Evolutionary conservation across 768 basidiomycete genomes (phyloP).

Genomic region (Floccularia luteovirens): DNA sequence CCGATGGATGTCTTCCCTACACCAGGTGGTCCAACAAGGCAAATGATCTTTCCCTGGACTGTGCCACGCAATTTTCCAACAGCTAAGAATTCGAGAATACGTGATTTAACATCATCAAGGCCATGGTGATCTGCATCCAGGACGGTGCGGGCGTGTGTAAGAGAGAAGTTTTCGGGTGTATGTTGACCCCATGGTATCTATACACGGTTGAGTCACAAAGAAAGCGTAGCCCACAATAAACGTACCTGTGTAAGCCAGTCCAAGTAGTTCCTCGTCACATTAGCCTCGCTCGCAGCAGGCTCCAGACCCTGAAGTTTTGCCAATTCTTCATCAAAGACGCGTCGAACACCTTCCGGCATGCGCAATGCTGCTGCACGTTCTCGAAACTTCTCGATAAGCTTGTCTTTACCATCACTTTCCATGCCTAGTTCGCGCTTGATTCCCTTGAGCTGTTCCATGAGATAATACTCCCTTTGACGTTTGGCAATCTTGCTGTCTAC

Average conservation of each 20-base stretch:
- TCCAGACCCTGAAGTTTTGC: conserved; percentile 86
- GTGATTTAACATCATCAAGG: conserved; percentile 84
- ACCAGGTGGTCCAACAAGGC: conserved; percentile 93
- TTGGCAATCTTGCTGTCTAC: conserved; percentile 95
- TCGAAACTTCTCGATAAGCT: conserved; percentile 87
- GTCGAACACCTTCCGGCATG: conserved; percentile 85
- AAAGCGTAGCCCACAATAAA: conserved; percentile 4
- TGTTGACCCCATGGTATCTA: conserved; percentile 96
- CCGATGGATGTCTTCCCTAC: conserved; percentile 98
- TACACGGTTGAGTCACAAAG: conserved; percentile 4
- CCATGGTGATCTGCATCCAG: conserved; percentile 97
- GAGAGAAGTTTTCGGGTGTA: conserved; percentile 88
- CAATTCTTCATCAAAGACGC: conserved; percentile 96
- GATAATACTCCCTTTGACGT: conserved; percentile 88
- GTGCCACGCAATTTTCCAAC: conserved; percentile 93
- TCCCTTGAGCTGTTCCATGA: conserved; percentile 95
- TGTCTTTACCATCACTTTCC: conserved; percentile 94
- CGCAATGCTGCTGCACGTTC: conserved; percentile 73
- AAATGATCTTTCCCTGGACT: conserved; percentile 96
- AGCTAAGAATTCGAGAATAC: conserved; percentile 93
- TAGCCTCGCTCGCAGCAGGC: conserved; percentile 87
- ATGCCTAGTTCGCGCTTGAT: conserved; percentile 96
- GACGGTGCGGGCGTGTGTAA: conserved; percentile 71
- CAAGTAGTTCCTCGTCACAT: conserved; percentile 90
- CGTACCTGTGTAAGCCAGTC: conserved; percentile 83